Evolutionary conservation across 306 rosid genomes (phyloP).

Genomic region (Corylus heterophylla): DNA sequence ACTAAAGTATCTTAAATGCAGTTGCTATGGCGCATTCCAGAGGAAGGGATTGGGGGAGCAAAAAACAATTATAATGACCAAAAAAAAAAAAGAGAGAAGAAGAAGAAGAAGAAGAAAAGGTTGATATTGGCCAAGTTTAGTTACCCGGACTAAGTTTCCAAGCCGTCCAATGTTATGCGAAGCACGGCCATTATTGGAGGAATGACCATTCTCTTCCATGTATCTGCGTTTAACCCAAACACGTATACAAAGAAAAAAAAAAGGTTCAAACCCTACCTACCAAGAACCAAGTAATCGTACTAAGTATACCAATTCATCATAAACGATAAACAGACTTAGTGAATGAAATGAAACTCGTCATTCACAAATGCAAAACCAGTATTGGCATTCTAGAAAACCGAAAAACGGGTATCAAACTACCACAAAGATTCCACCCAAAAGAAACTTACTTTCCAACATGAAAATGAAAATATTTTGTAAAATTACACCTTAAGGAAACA

Average conservation of each 20-base stretch:
- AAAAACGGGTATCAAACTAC: background rate
- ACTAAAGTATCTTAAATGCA: background rate
- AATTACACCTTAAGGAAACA: background rate
- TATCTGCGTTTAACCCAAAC: constrained; percentile 48
- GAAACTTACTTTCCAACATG: background rate
- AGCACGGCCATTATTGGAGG: constrained; percentile 74
- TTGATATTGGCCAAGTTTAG: background rate
- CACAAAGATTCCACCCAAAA: background rate
- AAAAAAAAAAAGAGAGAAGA: background rate
- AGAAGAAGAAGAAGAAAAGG: background rate
- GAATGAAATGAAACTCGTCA: background rate
- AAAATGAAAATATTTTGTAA: background rate
- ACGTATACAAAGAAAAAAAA: constrained; percentile 1
- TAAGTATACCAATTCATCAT: background rate
- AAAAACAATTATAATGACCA: background rate
- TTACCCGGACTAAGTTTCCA: constrained; percentile 79
- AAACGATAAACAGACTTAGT: background rate
- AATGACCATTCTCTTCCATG: constrained; percentile 81
- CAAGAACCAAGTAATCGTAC: background rate
- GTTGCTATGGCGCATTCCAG: background rate
- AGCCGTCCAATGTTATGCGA: constrained; percentile 82
- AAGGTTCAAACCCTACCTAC: background rate
- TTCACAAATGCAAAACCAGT: background rate
- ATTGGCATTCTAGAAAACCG: background rate
- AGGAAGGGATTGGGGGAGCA: background rate